Evolutionary conservation across 495 filamentous ascomycete genomes (phyloP), one percentile per base, ranked within the genome.

Genomic region (Pyrenula massariospora): DNA sequence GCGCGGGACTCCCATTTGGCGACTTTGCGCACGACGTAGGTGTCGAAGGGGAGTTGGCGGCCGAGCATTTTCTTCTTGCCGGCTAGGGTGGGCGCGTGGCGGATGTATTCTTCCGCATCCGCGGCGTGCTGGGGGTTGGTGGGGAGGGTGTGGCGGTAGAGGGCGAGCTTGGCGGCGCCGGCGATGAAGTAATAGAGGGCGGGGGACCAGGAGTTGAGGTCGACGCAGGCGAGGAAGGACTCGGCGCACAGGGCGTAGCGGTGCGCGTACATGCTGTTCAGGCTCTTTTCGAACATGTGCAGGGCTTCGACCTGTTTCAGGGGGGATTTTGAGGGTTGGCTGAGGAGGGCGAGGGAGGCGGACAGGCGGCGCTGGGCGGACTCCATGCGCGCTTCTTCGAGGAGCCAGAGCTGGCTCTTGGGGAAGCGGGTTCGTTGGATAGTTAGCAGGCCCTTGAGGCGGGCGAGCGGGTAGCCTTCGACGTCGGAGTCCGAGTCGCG

Each of bases 41-140:
- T 74, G 68, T 98, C 94, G 56, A 97, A 92, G 0, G 94, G 93
- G 15, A 96, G 73, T 60, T 91, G 87, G 15, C 84, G 81, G 1
- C 89, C 86, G 86, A 97, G 88, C 70, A 97, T 89, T 10, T 80
- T 77, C 69, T 95, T 96, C 70, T 85, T 89, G 48, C 91, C 92
- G 5, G 87, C 86, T 52, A 87, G 75, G 0, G 80, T 76, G 0
- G 88, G 89, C 1, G 88, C 87, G 57, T 82, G 83, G 42, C 78
- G 75, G 57, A 97, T 72, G 57, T 84, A 79, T 54, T 87, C 79
- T 2, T 84, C 79, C 0, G 91, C 88, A 56, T 80, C 73, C 24
- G 76, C 73, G n/a, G 85, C 82, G 52, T 87, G 79, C 23, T 64
- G 56, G 0, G 82, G 75, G 53, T 87, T 78, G 2, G 52, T 60